Percentiles rank a stretch among this genome's conserved stretches.
Evolutionary conservation across 2,329 filamentous ascomycete species (phyloP).

Genomic region (Trematosphaeria pertusa): DNA sequence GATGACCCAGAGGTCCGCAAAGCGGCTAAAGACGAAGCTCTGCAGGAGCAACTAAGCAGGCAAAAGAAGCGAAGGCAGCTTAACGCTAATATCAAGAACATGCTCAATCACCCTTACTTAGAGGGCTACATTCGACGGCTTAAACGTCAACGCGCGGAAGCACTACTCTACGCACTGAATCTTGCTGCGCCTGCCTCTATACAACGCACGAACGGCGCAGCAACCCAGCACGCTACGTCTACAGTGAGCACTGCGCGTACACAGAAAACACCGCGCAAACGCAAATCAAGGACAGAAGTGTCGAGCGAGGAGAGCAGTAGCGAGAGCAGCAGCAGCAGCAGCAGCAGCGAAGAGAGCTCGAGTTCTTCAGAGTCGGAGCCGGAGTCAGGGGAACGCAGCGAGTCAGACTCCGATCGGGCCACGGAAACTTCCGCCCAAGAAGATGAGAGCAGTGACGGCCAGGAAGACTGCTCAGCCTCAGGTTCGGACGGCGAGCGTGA

Average conservation of each 20-base stretch:
- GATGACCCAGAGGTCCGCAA: conserved; percentile 44
- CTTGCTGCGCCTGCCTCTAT: conserved; percentile 30
- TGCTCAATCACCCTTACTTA: conserved; percentile 31
- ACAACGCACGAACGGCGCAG: no score
- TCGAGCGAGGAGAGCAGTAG: conserved; percentile 45
- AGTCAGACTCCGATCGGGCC: conserved; percentile 11
- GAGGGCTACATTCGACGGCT: conserved; percentile 43
- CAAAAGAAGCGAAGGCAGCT: conserved; percentile 39
- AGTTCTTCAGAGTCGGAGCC: conserved; percentile 29
- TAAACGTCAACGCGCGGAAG: conserved; percentile 40
- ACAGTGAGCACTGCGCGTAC: conserved; percentile 20
- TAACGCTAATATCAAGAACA: conserved; percentile 37
- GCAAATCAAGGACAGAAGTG: conserved; percentile 36
- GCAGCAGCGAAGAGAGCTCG: conserved; percentile 33
- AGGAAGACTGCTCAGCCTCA: no score
- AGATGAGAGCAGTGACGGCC: conserved; percentile 4
- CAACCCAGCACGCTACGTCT: conserved; percentile 25
- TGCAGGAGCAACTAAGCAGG: conserved; percentile 42
- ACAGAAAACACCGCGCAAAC: conserved; percentile 26
- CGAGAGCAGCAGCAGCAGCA: conserved; percentile 41
- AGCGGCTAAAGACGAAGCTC: conserved; percentile 45
- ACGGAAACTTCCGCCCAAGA: conserved; percentile 6
- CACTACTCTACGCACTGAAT: conserved; percentile 38
- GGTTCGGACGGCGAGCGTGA: background rate
- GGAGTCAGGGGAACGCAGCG: no score